phyloP scores from a whole-genome alignment of 202 grass and related monocot species.

The Schoenoplectus triqueter region DNA sequence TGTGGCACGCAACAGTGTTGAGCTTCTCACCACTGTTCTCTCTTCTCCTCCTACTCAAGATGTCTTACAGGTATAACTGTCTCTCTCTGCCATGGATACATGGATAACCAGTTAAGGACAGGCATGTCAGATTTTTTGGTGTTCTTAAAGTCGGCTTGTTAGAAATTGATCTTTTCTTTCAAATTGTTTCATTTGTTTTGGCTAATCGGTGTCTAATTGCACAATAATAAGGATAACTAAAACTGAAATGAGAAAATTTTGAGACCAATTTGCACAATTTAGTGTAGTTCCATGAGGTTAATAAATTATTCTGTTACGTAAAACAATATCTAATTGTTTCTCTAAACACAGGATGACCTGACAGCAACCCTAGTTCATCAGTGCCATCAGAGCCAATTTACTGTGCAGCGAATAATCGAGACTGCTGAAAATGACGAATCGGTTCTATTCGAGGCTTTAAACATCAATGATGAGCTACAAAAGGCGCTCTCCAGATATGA shows the following conservation, averaged over 20 bases:
- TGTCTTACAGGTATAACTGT: constrained; percentile 75
- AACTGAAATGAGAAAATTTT: not conserved
- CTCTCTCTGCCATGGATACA: constrained; percentile 32
- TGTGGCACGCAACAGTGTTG: constrained; percentile 90
- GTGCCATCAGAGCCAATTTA: constrained; percentile 78
- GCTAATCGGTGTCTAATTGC: not conserved
- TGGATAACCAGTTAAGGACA: not conserved
- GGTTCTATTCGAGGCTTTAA: constrained; percentile 87
- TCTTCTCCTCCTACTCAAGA: constrained; percentile 91
- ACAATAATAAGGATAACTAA: not conserved
- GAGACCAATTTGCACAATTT: not conserved
- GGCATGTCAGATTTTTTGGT: not conserved
- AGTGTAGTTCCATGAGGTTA: not conserved
- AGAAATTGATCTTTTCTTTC: constrained; percentile 21
- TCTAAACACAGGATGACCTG: constrained; percentile 71
- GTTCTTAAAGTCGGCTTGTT: not conserved
- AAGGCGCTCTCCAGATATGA: constrained; percentile 81
- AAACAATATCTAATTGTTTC: constrained; percentile 31
- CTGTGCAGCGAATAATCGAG: constrained; percentile 88
- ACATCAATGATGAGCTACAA: constrained; percentile 82
- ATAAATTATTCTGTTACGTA: not conserved
- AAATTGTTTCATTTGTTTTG: not conserved
- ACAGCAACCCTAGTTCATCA: constrained; percentile 86
- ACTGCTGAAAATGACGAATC: constrained; percentile 76
- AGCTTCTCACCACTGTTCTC: constrained; percentile 94